A percentile compares a stretch with the other conserved stretches of the same genome.
These are phyloP conservation scores for Fusarium tupiense DNA, from an alignment of 2,329 filamentous ascomycete species.

Conservation along the genomic window DNA sequence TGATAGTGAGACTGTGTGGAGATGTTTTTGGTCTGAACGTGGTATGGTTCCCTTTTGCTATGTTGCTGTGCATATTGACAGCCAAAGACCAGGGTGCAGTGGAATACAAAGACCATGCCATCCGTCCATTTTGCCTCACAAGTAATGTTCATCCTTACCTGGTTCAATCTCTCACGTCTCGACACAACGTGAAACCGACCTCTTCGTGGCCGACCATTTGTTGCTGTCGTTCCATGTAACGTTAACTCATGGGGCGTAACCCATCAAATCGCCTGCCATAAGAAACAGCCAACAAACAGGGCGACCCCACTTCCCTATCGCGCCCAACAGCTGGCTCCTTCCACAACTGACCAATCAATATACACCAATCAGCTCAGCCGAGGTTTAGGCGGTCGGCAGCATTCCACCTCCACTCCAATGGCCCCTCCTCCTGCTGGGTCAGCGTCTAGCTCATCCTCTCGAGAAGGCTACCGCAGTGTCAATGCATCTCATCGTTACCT, in stretches of 20 bases:
- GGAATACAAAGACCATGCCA: slow-evolving; percentile 35
- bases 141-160: slow-evolving; percentile 36
- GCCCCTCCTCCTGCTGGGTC: slow-evolving; percentile 39
- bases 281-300: slow-evolving; percentile 13
- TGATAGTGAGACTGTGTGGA: slow-evolving; percentile 26
- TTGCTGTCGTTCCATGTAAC: slow-evolving; percentile 40
- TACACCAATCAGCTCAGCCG: slow-evolving; percentile 22
- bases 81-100: slow-evolving; percentile 17
- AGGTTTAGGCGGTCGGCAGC: slow-evolving; percentile 38
- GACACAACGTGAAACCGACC: slow-evolving; percentile 33
- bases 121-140: slow-evolving; percentile 28
- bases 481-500: slow-evolving; percentile 47
- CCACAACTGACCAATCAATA: slow-evolving; percentile 31
- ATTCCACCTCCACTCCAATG: slow-evolving; percentile 34
- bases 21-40: slow-evolving; percentile 5
- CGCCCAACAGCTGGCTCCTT: background rate
- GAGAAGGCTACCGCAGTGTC: slow-evolving; percentile 28
- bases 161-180: slow-evolving; percentile 17
- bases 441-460: slow-evolving; percentile 38
- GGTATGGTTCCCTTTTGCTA: slow-evolving; percentile 27
- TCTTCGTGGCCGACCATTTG: slow-evolving; percentile 7
- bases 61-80: slow-evolving; percentile 29
- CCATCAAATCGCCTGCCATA: slow-evolving; percentile 24
- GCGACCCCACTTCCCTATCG: slow-evolving; percentile 20
- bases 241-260: slow-evolving; percentile 39